A percentile compares a stretch with the other conserved stretches of the same genome.
Conservation (phyloP, 805 yeast species). For the Ogataea paraovalis region DNA sequence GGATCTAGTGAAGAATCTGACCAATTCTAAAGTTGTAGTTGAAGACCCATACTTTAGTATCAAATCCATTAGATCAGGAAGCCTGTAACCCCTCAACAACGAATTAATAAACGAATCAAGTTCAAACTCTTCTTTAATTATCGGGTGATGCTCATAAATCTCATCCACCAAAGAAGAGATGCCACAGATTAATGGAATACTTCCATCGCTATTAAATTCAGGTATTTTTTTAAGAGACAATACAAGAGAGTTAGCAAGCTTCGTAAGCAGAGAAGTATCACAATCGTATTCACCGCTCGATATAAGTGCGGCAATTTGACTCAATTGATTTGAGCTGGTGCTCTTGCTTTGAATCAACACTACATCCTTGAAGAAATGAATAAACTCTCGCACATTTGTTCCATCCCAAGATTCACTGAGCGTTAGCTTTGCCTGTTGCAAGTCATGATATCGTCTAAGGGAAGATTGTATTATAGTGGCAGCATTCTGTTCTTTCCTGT, state of each 20-base stretch:
- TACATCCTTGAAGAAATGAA: constrained; percentile 25
- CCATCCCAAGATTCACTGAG: constrained; percentile 25
- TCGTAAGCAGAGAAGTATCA: neutral
- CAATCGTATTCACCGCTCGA: neutral
- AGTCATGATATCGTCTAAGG: constrained; percentile 39
- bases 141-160: neutral
- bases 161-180: neutral
- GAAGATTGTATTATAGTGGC: constrained; percentile 47
- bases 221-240: constrained; percentile 1
- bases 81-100: neutral
- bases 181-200: neutral
- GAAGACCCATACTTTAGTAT: constrained; percentile 6
- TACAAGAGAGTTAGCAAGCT: neutral
- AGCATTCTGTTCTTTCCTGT: constrained; percentile 45
- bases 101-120: neutral
- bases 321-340: constrained; percentile 8
- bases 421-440: constrained; percentile 23
- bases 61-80: neutral
- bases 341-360: constrained; percentile 9
- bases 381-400: constrained; percentile 23
- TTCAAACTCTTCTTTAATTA: neutral
- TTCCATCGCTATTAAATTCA: neutral
- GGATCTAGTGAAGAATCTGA: neutral
- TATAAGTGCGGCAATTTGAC: neutral
- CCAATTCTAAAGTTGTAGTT: constrained; percentile 1